Percentiles rank a stretch among this genome's conserved stretches.
Evolutionary conservation across 2,329 filamentous ascomycete genomes (phyloP).

Genomic region (Metarhizium robertsii): DNA sequence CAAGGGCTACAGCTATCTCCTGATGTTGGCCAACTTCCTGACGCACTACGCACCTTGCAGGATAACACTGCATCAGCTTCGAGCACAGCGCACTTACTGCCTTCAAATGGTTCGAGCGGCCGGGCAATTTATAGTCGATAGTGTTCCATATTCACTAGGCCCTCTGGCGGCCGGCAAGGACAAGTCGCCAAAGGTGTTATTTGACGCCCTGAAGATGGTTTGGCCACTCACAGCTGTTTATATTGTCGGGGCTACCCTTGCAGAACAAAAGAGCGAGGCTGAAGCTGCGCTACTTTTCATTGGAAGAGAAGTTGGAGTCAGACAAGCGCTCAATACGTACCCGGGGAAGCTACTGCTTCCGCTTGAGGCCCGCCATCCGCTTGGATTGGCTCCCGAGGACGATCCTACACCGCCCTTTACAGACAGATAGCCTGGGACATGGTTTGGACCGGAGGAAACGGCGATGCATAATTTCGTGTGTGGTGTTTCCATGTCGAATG

Average conservation of each 20-base stretch:
- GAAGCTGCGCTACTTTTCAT: constrained; percentile 20
- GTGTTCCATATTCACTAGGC: constrained; percentile 16
- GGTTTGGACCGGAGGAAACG: background rate
- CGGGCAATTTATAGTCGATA: constrained; percentile 19
- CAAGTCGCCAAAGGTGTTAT: constrained; percentile 22
- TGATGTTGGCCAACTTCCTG: constrained; percentile 25
- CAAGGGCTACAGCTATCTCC: constrained; percentile 24
- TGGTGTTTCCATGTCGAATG: background rate
- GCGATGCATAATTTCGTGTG: background rate
- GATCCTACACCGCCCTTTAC: background rate
- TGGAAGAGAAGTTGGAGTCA: constrained; percentile 26
- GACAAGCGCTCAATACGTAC: constrained; percentile 22
- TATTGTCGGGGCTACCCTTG: constrained; percentile 17
- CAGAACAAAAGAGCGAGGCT: constrained; percentile 19
- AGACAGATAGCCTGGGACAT: background rate
- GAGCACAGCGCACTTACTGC: constrained; percentile 18
- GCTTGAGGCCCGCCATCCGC: constrained; percentile 16
- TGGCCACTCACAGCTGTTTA: constrained; percentile 28
- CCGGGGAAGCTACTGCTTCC: constrained; percentile 13
- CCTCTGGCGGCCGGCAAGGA: constrained; percentile 14
- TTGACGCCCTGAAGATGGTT: constrained; percentile 27
- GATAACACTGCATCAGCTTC: constrained; percentile 15
- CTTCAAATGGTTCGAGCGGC: constrained; percentile 16
- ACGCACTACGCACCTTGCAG: constrained; percentile 19
- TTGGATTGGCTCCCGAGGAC: constrained; percentile 1